phyloP scores from a whole-genome alignment of 352 stramenopile genomes.

The Globisporangium paroecandrum region DNA sequence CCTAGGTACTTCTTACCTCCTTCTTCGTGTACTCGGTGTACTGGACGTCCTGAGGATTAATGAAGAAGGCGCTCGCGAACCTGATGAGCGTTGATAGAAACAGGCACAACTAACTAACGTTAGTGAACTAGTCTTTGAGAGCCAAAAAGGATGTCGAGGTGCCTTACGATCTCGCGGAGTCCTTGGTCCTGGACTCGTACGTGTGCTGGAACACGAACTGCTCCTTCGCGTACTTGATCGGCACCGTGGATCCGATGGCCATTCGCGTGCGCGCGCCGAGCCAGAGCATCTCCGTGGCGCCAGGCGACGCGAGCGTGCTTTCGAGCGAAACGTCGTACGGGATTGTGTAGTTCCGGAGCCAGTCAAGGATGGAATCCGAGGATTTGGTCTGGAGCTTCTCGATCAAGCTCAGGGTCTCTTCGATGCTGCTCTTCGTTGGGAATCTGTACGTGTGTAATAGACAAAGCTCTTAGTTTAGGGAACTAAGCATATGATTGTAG shows the following conservation, averaged over 20 bases:
- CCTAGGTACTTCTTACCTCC: constrained; percentile 20
- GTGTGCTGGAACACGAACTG: constrained; percentile 58
- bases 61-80: constrained; percentile 54
- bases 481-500: background rate
- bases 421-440: constrained; percentile 47
- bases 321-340: constrained; percentile 51
- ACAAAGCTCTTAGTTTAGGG: background rate
- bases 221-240: constrained; percentile 25
- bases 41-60: constrained; percentile 35
- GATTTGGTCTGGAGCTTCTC: constrained; percentile 40
- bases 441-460: constrained; percentile 22
- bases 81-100: constrained; percentile 16
- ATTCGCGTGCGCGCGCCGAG: constrained; percentile 35
- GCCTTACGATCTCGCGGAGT: constrained; percentile 54
- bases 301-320: constrained; percentile 33
- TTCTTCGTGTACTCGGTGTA: constrained; percentile 42
- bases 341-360: constrained; percentile 56
- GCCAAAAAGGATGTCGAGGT: background rate
- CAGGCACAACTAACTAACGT: background rate
- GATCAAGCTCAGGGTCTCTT: constrained; percentile 42
- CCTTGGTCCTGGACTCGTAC: constrained; percentile 49
- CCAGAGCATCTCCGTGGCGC: constrained; percentile 34
- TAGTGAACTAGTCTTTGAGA: background rate
- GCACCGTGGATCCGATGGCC: constrained; percentile 12
- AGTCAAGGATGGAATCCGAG: constrained; percentile 33